Evolutionary conservation across 1,284 basidiomycete genomes (phyloP), one percentile per base, ranked within the genome.

Genomic region (Leccinum solheimii): DNA sequence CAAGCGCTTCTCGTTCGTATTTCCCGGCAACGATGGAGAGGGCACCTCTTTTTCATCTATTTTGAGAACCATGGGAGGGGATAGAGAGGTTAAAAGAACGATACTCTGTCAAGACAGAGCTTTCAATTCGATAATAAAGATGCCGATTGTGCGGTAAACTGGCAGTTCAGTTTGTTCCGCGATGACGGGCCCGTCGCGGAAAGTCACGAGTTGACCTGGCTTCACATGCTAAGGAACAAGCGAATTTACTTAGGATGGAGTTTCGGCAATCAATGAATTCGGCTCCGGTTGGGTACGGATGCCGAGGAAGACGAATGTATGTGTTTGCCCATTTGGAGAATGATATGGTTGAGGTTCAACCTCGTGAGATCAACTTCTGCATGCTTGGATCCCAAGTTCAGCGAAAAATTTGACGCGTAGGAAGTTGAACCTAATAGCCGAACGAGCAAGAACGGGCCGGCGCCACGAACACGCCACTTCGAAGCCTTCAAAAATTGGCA

Each of bases 41-140:
- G 21, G 8, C 45, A 48, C 0, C 45, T 48, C 32, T 10, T 57
- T 55, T 30, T 59, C 59, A 32, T 55, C 32, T 13, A 30, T 43
- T 36, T 52, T 26, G 43, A 54, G 13, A 19, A 36, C 8, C 70
- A 69, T 72, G 8, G 21, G 11, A 49, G 14, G 26, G 11, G 19
- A 40, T 38, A 16, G 16, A 30, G 9, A 40, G 34, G 38, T n/a
- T 21, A 23, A 53, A 40, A 34, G 30, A 3, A 10, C 10, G 27
- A n/a, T 2, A 21, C 30, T 19, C 40, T 21, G n/a, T n/a, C 58
- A 49, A 14, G 48, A 38, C 21, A 0, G 36, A 49, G 36, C 8
- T 51, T 40, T 13, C 19, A 14, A 58, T 36, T n/a, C 16, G 38
- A 32, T 11, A 26, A 3, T 43, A 63, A 36, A 16, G 26, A 40